Evolutionary conservation across 2,329 filamentous ascomycete species (phyloP).

Genomic region (Xylariaceae sp.): DNA sequence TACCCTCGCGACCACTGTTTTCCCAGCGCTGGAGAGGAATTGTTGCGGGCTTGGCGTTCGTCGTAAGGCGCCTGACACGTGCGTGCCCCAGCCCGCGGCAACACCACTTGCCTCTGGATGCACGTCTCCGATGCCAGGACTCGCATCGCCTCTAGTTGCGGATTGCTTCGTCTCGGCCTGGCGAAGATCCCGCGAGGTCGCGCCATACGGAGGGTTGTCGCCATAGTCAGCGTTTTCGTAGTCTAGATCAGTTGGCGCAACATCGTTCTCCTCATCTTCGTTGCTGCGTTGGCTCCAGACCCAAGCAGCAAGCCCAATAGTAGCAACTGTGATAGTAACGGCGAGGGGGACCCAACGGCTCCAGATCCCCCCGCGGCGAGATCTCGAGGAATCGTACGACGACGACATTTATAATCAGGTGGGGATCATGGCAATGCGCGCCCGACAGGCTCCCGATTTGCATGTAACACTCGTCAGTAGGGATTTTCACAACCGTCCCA

Average conservation of each 20-base stretch:
- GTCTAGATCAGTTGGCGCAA: slow-evolving; percentile 47
- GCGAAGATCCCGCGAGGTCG: slow-evolving; percentile 35
- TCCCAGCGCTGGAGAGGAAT: slow-evolving; percentile 77
- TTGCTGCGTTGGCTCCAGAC: slow-evolving; percentile 85
- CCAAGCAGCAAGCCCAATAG: slow-evolving; percentile 83
- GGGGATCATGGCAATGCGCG: slow-evolving; percentile 37
- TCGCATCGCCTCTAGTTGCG: slow-evolving; percentile 39
- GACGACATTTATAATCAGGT: slow-evolving; percentile 52
- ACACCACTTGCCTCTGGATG: slow-evolving; percentile 34
- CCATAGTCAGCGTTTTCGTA: slow-evolving; percentile 47
- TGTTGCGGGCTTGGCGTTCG: slow-evolving; percentile 85
- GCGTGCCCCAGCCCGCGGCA: slow-evolving; percentile 62
- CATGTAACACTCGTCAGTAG: slow-evolving; percentile 2
- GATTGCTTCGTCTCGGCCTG: slow-evolving; percentile 37
- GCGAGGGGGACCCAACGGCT: slow-evolving; percentile 87
- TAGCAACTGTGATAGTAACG: slow-evolving; percentile 81
- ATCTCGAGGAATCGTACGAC: slow-evolving; percentile 60
- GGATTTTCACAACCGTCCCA: slow-evolving; percentile 5
- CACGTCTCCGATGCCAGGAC: slow-evolving; percentile 40
- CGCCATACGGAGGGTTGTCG: slow-evolving; percentile 49
- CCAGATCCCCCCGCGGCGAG: slow-evolving; percentile 58
- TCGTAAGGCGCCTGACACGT: slow-evolving; percentile 75
- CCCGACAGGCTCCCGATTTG: slow-evolving; percentile 14
- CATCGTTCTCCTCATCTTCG: slow-evolving; percentile 59
- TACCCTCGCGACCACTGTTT: slow-evolving; percentile 74